Evolutionary conservation across 2,329 filamentous ascomycete genomes (phyloP).

Genomic region (Cladobotryum mycophilum): DNA sequence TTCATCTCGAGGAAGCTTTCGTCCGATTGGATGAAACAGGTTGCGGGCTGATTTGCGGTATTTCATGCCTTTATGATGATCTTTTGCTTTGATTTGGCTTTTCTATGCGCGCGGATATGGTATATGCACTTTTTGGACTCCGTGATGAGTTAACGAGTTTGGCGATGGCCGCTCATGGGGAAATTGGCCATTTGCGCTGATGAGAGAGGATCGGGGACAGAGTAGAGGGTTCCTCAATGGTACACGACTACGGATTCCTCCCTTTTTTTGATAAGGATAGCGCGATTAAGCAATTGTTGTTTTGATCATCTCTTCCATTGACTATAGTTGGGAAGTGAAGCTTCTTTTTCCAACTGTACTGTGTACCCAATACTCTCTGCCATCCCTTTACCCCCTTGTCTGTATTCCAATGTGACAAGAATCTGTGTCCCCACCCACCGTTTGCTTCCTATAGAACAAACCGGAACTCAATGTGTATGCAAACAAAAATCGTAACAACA

Average conservation of each 20-base stretch:
- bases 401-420: not conserved
- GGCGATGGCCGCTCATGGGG: not conserved
- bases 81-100: not conserved
- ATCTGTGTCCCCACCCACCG: not conserved
- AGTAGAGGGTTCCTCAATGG: too few relatives aligned
- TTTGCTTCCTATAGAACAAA: not conserved
- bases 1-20: not conserved
- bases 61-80: not conserved
- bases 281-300: too few relatives aligned
- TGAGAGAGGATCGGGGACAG: too few relatives aligned
- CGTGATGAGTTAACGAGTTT: not conserved
- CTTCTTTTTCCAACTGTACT: too few relatives aligned
- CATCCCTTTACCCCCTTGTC: not conserved
- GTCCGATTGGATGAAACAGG: not conserved
- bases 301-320: too few relatives aligned
- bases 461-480: too few relatives aligned
- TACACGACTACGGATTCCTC: too few relatives aligned
- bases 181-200: not conserved
- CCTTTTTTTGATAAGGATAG: too few relatives aligned
- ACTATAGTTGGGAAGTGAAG: too few relatives aligned
- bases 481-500: too few relatives aligned
- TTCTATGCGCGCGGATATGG: not conserved
- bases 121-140: not conserved
- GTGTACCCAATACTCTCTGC: not conserved
- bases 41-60: not conserved